Evolutionary conservation across 441 rosid species (phyloP).

Genomic region (Pelargonium myrrhifolium): DNA sequence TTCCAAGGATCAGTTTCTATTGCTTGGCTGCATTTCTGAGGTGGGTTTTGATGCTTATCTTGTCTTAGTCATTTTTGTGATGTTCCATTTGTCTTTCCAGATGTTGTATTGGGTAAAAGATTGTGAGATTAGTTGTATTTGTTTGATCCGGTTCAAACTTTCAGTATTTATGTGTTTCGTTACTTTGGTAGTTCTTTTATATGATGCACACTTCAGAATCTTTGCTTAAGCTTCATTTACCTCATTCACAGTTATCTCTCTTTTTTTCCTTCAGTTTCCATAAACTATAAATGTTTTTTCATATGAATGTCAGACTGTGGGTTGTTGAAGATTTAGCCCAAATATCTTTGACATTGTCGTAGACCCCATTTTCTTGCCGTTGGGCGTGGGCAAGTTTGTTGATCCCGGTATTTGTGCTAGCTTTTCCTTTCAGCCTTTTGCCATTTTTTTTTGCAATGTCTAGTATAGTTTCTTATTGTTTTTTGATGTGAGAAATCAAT

Average conservation of each 20-base stretch:
- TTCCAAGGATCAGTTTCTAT: constrained; percentile 20
- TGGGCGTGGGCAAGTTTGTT: constrained; percentile 40
- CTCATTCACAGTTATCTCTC: neutral
- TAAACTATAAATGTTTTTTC: constrained; percentile 1
- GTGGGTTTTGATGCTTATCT: constrained; percentile 31
- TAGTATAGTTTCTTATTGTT: constrained; percentile 21
- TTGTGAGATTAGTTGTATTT: neutral
- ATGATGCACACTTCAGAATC: neutral
- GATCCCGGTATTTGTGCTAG: constrained; percentile 45
- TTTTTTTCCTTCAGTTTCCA: neutral
- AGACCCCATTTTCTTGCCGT: constrained; percentile 29
- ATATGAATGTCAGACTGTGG: constrained; percentile 26
- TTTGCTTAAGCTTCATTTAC: neutral
- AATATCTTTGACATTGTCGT: constrained; percentile 18
- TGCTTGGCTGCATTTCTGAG: constrained; percentile 20
- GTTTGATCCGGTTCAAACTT: neutral
- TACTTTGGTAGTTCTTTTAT: neutral
- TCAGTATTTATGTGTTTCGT: neutral
- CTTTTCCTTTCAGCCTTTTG: constrained; percentile 26
- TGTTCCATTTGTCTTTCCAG: neutral
- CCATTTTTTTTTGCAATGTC: constrained; percentile 23
- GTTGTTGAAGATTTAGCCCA: constrained; percentile 17
- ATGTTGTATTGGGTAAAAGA: neutral
- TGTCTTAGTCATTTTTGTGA: constrained; percentile 2
- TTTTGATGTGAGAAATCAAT: constrained; percentile 21